Conservation (phyloP, 2,329 filamentous ascomycete genomes). For the Drechslerella coelobrocha region DNA sequence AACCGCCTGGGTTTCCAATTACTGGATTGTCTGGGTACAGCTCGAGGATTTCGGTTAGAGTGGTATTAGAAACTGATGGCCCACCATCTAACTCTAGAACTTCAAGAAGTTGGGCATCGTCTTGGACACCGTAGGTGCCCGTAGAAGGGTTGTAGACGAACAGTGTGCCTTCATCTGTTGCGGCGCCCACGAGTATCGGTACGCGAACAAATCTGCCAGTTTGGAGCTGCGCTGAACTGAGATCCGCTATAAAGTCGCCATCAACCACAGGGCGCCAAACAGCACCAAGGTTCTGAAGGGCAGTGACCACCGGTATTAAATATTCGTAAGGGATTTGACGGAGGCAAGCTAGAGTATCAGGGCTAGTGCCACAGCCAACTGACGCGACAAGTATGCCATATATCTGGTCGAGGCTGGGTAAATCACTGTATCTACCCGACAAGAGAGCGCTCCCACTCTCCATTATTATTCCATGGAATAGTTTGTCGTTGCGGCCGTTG, state of each 20-base stretch:
- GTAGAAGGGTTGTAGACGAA: too few species aligned
- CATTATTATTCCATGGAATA: constrained; percentile 65
- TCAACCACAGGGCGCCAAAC: constrained; percentile 60
- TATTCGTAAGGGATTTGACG: constrained; percentile 64
- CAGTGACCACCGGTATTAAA: constrained; percentile 65
- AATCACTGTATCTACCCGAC: constrained; percentile 49
- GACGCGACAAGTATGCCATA: background rate
- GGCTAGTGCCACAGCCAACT: constrained; percentile 62
- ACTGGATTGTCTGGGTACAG: constrained; percentile 7
- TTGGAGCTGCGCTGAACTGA: constrained; percentile 64
- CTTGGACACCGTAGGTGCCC: constrained; percentile 59
- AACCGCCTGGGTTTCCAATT: constrained; percentile 9
- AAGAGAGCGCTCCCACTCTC: constrained; percentile 64
- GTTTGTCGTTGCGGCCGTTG: constrained; percentile 63
- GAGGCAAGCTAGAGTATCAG: background rate
- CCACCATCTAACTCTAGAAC: background rate
- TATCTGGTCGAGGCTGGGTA: constrained; percentile 49
- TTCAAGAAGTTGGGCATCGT: background rate
- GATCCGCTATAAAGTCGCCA: constrained; percentile 64
- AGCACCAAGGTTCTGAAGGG: constrained; percentile 64
- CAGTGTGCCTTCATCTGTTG: constrained; percentile 69
- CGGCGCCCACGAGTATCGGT: constrained; percentile 69
- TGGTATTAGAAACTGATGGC: background rate
- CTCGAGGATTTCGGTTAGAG: background rate
- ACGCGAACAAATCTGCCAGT: constrained; percentile 69